Evolutionary conservation across 108 stramenopile species (phyloP).

Genomic region (Skeletonema marinoi): DNA sequence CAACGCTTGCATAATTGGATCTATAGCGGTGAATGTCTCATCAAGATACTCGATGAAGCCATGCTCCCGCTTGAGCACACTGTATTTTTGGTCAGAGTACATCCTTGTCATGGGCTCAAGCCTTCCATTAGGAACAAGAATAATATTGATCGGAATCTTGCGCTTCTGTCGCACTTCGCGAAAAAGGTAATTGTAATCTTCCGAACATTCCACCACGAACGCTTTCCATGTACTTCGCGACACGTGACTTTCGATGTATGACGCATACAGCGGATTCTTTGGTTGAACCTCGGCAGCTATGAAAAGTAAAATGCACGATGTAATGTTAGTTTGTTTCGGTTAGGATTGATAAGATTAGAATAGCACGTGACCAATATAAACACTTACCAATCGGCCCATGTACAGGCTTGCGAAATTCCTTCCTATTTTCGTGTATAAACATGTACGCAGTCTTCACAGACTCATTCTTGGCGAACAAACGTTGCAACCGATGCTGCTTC

Average conservation of each 20-base stretch:
- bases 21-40: conserved; percentile 71
- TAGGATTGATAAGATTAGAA: neutral
- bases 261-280: conserved; percentile 52
- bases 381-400: conserved; percentile 67
- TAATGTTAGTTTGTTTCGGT: neutral
- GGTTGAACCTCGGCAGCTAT: conserved; percentile 66
- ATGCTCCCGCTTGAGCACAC: conserved; percentile 61
- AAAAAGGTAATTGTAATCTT: conserved; percentile 82
- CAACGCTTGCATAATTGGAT: conserved; percentile 73
- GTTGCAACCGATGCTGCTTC: conserved; percentile 50
- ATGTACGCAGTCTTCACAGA: conserved; percentile 51
- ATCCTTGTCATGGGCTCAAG: conserved; percentile 27
- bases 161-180: conserved; percentile 58
- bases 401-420: conserved; percentile 74
- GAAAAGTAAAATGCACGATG: neutral
- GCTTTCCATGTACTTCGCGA: conserved; percentile 54
- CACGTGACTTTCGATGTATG: conserved; percentile 77
- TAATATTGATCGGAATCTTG: conserved; percentile 67
- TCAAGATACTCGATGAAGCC: conserved; percentile 84
- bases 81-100: conserved; percentile 69
- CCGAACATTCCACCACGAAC: conserved; percentile 75
- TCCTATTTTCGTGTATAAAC: conserved; percentile 68
- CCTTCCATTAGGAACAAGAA: conserved; percentile 32
- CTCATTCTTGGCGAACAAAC: conserved; percentile 40
- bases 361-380: neutral